Evolutionary conservation across 2,329 filamentous ascomycete species (phyloP).

Genomic region (Rhynchosporium agropyri): DNA sequence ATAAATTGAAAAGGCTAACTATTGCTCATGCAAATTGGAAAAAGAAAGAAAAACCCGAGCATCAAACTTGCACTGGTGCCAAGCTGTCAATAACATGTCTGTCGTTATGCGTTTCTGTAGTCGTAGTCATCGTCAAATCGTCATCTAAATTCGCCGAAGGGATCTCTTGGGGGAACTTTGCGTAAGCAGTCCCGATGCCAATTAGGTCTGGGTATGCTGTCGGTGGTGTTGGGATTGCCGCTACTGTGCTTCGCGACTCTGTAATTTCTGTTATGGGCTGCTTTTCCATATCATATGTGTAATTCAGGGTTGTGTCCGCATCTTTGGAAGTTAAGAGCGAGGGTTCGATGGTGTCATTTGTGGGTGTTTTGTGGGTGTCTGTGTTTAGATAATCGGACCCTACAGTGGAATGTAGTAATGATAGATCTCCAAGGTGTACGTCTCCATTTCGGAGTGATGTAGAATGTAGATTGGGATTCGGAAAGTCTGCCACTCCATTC

Average conservation of each 20-base stretch:
- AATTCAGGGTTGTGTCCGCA: slow-evolving; percentile 13
- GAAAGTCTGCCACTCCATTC: slow-evolving; percentile 14
- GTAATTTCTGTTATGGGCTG: slow-evolving; percentile 25
- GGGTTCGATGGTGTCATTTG: slow-evolving; percentile 15
- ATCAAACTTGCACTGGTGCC: slow-evolving; percentile 10
- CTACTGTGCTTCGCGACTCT: slow-evolving; percentile 35
- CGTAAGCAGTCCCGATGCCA: slow-evolving; percentile 18
- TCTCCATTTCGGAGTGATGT: slow-evolving; percentile 1
- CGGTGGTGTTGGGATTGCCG: slow-evolving; percentile 25
- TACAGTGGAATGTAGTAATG: slow-evolving; percentile 2
- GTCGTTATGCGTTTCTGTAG: slow-evolving; percentile 34
- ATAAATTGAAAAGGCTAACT: slow-evolving; percentile 4
- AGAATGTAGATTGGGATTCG: background rate
- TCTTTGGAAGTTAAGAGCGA: slow-evolving; percentile 11
- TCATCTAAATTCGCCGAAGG: slow-evolving; percentile 24
- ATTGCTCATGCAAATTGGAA: slow-evolving; percentile 8
- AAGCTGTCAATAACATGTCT: slow-evolving; percentile 25
- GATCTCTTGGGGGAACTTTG: background rate
- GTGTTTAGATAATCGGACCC: background rate
- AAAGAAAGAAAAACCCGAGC: slow-evolving; percentile 1
- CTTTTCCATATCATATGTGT: slow-evolving; percentile 26
- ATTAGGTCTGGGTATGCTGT: slow-evolving; percentile 25
- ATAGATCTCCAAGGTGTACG: background rate
- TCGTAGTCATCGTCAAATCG: slow-evolving; percentile 35
- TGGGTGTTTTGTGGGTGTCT: background rate